Base-by-base conservation (phyloP, 2,329 filamentous ascomycete genomes). In the Dactylellina cionopaga region DNA sequence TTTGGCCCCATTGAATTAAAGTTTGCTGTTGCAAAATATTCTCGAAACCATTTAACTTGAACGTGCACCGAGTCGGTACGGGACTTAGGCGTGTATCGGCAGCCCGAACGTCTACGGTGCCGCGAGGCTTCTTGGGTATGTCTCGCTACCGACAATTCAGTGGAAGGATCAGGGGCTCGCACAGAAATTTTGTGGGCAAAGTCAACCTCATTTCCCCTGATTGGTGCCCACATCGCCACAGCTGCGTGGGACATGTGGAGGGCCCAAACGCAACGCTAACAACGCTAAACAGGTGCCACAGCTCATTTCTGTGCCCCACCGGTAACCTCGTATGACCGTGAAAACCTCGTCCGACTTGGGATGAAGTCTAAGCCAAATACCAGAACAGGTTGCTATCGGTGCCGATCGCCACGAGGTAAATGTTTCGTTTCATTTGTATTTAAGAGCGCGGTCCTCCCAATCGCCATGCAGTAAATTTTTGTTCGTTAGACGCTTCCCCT, bases 161-260 rank as follows among this genome's bases (percentile, higher is more conserved):
- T 17, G 24, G 31, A 54, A 65, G 60, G 60, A 65, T 65, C 60
- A 65, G 60, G 60, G 60, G 60, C 60, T 52, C 27, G 13, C 46
- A 27, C 60, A 65, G 25, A 22, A 24, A 29, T 35, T 25, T 35
- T 25, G 49, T 27, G n/a, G 13, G 10, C 33, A 31, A 29, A 15
- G 25, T 10, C 31, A 24, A 24, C 41, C 52, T 56, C 44, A 56
- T 49, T 64, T 49, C 60, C 60, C 60, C 60, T 65, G 51, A 65
- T 65, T 55, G 60, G 60, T 65, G 39, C 60, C 60, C 60, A 65
- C 51, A 65, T 65, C 49, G 60, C 60, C 60, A 65, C 60, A 56
- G 43, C 15, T 47, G 27, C 37, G 47, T 19, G 29, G 39, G 43
- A 64, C 51, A 29, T 46, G 27, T 55, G 15, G 41, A 47, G 44